A percentile compares a stretch with the other conserved stretches of the same genome.
Conservation (phyloP, 2,329 filamentous ascomycete genomes). For the Hypoxylon sp. region DNA sequence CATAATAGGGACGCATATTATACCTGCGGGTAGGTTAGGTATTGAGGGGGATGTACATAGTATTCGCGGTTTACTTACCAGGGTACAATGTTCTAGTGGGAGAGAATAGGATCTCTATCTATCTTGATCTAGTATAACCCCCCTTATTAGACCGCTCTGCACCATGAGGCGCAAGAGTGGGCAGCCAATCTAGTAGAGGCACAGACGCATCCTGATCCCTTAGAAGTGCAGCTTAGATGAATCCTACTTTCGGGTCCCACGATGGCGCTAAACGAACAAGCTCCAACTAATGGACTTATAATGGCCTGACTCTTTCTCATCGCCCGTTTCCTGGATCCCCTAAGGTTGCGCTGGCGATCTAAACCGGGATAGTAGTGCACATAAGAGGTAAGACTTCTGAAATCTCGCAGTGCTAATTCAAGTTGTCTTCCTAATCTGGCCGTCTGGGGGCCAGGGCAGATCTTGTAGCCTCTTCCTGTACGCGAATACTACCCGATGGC, state of each 20-base stretch:
- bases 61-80: background rate
- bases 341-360: slow-evolving; percentile 19
- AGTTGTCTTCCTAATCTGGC: slow-evolving; percentile 7
- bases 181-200: slow-evolving; percentile 15
- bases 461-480: slow-evolving; percentile 16
- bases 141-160: background rate
- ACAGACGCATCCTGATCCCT: slow-evolving; percentile 34
- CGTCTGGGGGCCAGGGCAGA: slow-evolving; percentile 8
- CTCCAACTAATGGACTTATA: slow-evolving; percentile 12
- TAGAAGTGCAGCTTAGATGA: slow-evolving; percentile 15
- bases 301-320: slow-evolving; percentile 21
- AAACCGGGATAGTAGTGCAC: slow-evolving; percentile 19
- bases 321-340: slow-evolving; percentile 16
- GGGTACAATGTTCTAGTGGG: slow-evolving; percentile 14
- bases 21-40: background rate
- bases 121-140: background rate
- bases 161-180: slow-evolving; percentile 25
- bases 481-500: slow-evolving; percentile 19
- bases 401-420: slow-evolving; percentile 5
- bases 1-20: background rate
- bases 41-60: background rate
- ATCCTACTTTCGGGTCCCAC: slow-evolving; percentile 33
- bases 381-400: slow-evolving; percentile 5
- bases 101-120: background rate
- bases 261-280: slow-evolving; percentile 11